A percentile compares a stretch with the other conserved stretches of the same genome.
These are phyloP conservation scores for Neurospora tetraspora DNA, from an alignment of 495 filamentous ascomycete genomes.

Conservation along the genomic window DNA sequence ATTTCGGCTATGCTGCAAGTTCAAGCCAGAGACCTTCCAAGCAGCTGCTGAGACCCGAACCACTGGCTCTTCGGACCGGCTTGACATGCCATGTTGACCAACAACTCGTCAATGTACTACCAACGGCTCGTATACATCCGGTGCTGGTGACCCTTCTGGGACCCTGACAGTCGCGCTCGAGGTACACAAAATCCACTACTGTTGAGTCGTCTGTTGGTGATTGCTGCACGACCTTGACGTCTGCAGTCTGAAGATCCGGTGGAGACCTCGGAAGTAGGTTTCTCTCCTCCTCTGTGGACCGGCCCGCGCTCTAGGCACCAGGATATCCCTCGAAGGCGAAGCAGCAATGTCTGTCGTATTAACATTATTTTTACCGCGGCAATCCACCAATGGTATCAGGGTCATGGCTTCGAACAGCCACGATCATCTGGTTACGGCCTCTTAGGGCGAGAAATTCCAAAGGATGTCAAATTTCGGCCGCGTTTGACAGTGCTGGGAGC, in stretches of 20 bases:
- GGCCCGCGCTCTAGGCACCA: neutral
- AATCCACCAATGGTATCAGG: neutral
- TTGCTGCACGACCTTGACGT: neutral
- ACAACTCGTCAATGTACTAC: too few species aligned
- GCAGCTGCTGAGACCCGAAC: too few species aligned
- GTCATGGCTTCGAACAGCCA: neutral
- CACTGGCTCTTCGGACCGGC: too few species aligned
- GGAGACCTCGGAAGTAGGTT: neutral
- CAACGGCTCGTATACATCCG: too few species aligned
- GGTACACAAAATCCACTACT: neutral
- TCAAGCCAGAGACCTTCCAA: too few species aligned
- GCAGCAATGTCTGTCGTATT: neutral
- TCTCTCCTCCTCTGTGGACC: neutral
- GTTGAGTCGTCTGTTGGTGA: neutral
- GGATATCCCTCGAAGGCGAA: neutral
- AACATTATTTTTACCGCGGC: neutral
- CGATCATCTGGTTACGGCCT: neutral
- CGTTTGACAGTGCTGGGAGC: neutral
- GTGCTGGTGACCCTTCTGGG: too few species aligned
- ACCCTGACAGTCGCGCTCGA: neutral
- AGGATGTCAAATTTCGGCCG: neutral
- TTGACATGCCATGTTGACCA: too few species aligned
- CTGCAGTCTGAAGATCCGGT: neutral
- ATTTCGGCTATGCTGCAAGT: too few species aligned
- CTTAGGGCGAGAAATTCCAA: neutral